Percentiles rank a stretch among this genome's conserved stretches.
phyloP scores from a whole-genome alignment of 2,329 filamentous ascomycete genomes.

The Fusarium dlaminii region DNA sequence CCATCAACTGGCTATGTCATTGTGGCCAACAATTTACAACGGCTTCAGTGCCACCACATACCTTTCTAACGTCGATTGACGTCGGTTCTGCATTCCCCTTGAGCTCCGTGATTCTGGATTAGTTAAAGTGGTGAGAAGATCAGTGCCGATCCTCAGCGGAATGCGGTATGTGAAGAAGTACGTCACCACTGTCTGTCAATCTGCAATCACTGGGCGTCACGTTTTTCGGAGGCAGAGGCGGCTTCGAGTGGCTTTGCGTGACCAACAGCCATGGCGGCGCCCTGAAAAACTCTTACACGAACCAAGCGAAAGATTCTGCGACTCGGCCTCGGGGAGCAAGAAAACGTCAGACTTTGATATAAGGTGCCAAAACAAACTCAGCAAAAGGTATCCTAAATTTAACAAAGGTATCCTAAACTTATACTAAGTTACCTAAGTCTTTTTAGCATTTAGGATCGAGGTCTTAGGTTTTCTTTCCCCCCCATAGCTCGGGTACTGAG shows the following conservation, averaged over 20 bases:
- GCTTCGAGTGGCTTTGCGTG: neutral
- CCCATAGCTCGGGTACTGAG: too few species aligned
- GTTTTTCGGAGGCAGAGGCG: too few species aligned
- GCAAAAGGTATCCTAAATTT: too few species aligned
- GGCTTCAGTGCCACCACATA: neutral
- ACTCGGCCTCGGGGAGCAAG: too few species aligned
- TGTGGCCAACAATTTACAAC: neutral
- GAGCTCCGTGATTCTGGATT: neutral
- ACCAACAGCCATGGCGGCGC: neutral
- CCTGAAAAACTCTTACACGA: neutral
- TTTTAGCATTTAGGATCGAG: too few species aligned
- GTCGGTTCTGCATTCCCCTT: neutral
- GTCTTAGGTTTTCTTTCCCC: too few species aligned
- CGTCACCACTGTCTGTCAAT: neutral
- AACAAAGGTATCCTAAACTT: too few species aligned
- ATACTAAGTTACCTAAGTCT: too few species aligned
- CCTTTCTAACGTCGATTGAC: neutral
- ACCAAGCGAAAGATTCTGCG: too few species aligned
- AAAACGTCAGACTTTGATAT: too few species aligned
- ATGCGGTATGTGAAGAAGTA: neutral
- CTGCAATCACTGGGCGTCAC: neutral
- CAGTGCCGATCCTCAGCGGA: neutral
- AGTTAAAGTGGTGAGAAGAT: neutral
- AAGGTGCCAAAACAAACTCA: too few species aligned
- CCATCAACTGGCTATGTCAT: neutral